Percentiles rank a stretch among this genome's conserved stretches.
Conservation (phyloP, 2,329 filamentous ascomycete genomes). For the Calonectria hawksworthii region DNA sequence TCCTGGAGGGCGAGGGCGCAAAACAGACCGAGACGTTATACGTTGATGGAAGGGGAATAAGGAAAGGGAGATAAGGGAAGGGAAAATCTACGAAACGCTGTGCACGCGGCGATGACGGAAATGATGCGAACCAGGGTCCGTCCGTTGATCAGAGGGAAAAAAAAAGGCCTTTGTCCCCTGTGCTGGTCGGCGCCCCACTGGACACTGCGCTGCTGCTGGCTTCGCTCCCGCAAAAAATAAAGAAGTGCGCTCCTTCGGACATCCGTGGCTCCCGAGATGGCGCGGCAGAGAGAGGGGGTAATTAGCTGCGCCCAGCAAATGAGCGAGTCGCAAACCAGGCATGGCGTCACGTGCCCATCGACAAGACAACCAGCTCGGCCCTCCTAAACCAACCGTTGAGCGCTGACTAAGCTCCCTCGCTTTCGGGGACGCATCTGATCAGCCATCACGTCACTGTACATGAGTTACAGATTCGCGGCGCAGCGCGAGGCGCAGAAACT, state of each 20-base stretch:
- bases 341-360: slow-evolving; percentile 19
- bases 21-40: not conserved
- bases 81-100: slow-evolving; percentile 28
- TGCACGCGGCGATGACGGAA: slow-evolving; percentile 38
- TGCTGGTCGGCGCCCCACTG: slow-evolving; percentile 17
- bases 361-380: not conserved
- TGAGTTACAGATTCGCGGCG: slow-evolving; percentile 13
- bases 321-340: slow-evolving; percentile 2
- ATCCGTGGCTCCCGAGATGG: slow-evolving; percentile 25
- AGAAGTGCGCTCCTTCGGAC: slow-evolving; percentile 17
- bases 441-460: slow-evolving; percentile 29
- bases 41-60: not conserved
- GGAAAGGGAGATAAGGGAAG: slow-evolving; percentile 17
- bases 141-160: slow-evolving; percentile 24
- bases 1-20: not conserved
- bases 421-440: not conserved
- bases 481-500: not conserved
- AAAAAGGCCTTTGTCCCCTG: slow-evolving; percentile 12
- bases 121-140: slow-evolving; percentile 46
- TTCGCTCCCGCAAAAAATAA: slow-evolving; percentile 20
- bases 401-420: slow-evolving; percentile 10
- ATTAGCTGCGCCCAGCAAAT: slow-evolving; percentile 15
- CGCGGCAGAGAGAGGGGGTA: slow-evolving; percentile 4
- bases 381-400: not conserved
- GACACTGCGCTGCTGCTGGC: slow-evolving; percentile 6